Evolutionary conservation across 225 moss, liverwort and hornwort genomes (phyloP), one percentile per base, ranked within the genome.

Genomic region (Thuidium tamariscinum): DNA sequence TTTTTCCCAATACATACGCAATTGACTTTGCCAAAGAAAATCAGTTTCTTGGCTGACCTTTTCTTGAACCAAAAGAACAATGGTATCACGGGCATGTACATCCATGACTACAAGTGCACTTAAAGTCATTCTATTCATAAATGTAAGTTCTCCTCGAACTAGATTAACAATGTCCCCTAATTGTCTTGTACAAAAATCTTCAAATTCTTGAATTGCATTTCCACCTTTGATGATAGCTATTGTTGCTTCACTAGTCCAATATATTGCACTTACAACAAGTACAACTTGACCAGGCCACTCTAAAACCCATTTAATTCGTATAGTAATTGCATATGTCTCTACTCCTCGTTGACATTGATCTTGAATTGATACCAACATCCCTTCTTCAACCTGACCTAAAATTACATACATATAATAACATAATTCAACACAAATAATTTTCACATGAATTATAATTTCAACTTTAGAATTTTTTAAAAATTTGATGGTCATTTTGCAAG

Each of bases 371-470:
- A 74, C 51, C 74, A 74, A 51, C 74, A 74, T 74, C 2, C 51
- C 51, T 51, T 74, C 74, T 74, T 74, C 74, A 74, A 74, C 74
- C 74, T 74, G 34, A n/a, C 74, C 74, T 74, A 74, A 74, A 74
- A 74, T 74, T 34, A 34, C 51, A 51, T 74, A 51, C 8, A 51
- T 34, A 22, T 34, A 51, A 74, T 22, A 34, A 74, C 34, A 11
- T 12, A 74, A 74, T 74, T 74, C 1, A 34, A 0, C 0, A 8
- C 21, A 74, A 34, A 13, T 4, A 1, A 13, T 20, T 74, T 49
- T 34, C 3, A 4, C 30, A 11, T 4, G 19, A 48, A 6, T 48
- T 1, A 0, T 4, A 19, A 32, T 19, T 30, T 48, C n/a, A 48
- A 73, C 32, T 30, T 32, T 10, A 17, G 0, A 29, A 3, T 29